Conservation (phyloP, 495 filamentous ascomycete species). For the Daldinia bambusicola region DNA sequence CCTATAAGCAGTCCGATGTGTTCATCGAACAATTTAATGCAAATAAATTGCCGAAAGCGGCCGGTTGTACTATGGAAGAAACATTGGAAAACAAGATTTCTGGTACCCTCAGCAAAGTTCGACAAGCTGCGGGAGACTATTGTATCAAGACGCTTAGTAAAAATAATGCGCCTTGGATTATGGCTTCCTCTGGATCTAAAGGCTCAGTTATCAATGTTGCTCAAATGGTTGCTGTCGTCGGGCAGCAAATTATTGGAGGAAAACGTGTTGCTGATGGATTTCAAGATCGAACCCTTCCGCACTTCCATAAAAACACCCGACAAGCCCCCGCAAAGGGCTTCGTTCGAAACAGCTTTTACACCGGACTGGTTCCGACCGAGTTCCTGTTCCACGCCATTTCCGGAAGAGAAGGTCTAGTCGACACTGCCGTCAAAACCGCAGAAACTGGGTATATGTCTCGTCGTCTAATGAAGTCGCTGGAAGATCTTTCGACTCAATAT, state of each 20-base stretch:
- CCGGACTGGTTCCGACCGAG: conserved; percentile 86
- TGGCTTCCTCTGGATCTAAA: conserved; percentile 97
- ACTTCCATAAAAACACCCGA: conserved; percentile 92
- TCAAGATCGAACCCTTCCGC: conserved; percentile 91
- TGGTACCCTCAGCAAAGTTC: conserved; percentile 88
- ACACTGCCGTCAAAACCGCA: conserved; percentile 99
- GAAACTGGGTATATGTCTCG: conserved; percentile 99
- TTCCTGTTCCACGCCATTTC: conserved; percentile 99
- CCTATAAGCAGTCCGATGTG: conserved; percentile 83
- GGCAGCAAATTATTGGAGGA: conserved; percentile 96
- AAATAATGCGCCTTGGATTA: conserved; percentile 93
- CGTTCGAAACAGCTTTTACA: conserved; percentile 96
- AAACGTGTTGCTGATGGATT: conserved; percentile 96
- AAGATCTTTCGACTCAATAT: conserved; percentile 91
- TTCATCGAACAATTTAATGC: conserved; percentile 83
- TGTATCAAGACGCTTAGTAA: conserved; percentile 90
- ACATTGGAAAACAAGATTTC: conserved; percentile 92
- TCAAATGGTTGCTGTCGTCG: conserved; percentile 97
- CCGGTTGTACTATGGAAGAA: conserved; percentile 89
- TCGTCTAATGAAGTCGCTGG: conserved; percentile 96
- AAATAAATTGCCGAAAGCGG: conserved; percentile 80
- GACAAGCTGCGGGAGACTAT: conserved; percentile 87
- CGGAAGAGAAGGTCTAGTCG: conserved; percentile 96
- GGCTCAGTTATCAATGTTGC: conserved; percentile 97
- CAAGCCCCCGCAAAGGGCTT: conserved; percentile 95